These are phyloP conservation scores for Fraxinus platypoda DNA, from an alignment of 305 asterid genomes.

Conservation along the genomic window DNA sequence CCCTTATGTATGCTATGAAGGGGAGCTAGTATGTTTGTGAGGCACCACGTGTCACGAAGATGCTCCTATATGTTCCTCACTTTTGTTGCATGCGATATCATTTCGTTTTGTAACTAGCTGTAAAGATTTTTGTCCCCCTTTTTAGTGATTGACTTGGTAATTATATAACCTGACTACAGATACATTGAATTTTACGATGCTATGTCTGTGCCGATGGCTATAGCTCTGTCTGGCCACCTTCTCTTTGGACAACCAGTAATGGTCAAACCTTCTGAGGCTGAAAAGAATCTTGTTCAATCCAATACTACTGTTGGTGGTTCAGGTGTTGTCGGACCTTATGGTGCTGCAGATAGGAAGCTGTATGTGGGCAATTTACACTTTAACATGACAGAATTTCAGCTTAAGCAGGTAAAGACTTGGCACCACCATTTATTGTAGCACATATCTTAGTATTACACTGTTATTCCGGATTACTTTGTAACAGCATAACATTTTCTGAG, in stretches of 20 bases:
- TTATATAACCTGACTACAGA: slow-evolving; percentile 41
- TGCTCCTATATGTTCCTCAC: background rate
- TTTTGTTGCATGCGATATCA: background rate
- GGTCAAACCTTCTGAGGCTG: slow-evolving; percentile 99
- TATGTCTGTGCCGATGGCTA: slow-evolving; percentile 98
- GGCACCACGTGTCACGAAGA: background rate
- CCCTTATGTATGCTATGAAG: background rate
- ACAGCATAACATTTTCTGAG: background rate
- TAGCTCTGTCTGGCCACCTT: slow-evolving; percentile 85
- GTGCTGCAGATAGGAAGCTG: slow-evolving; percentile 84
- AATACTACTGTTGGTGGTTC: slow-evolving; percentile 66
- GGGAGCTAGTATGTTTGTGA: background rate
- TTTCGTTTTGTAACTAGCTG: background rate
- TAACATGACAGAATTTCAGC: slow-evolving; percentile 94
- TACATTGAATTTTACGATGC: slow-evolving; percentile 92
- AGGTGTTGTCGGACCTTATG: slow-evolving; percentile 81
- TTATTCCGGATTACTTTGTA: background rate
- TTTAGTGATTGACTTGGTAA: background rate
- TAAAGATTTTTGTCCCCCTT: background rate
- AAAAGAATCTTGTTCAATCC: slow-evolving; percentile 95
- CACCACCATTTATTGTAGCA: slow-evolving; percentile 6
- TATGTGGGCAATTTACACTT: slow-evolving; percentile 94
- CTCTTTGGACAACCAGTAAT: slow-evolving; percentile 96
- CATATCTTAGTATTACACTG: background rate
- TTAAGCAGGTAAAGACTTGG: slow-evolving; percentile 61